These are phyloP conservation scores for Colletotrichum camelliae DNA, from an alignment of 2,329 filamentous ascomycete species.

Conservation along the genomic window DNA sequence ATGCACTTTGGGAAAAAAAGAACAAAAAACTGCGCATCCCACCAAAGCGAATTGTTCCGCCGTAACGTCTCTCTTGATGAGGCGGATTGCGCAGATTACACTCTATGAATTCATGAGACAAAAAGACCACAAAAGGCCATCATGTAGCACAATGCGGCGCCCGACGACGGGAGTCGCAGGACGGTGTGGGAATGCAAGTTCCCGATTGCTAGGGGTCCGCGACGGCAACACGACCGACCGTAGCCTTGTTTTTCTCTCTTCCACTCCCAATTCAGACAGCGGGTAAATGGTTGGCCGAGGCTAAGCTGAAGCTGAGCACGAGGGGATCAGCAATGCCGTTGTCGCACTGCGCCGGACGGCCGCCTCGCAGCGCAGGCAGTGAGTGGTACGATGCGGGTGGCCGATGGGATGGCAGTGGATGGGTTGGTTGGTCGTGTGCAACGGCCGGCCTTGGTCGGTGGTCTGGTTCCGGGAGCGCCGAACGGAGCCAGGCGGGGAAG, in stretches of 20 bases:
- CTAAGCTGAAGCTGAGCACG: not conserved
- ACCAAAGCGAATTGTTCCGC: not conserved
- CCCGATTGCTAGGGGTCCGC: not conserved
- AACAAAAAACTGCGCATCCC: not conserved
- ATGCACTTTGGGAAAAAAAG: not conserved
- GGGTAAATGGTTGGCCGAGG: not conserved
- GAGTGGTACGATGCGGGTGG: not conserved
- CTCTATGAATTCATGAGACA: not conserved
- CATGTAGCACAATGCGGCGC: not conserved
- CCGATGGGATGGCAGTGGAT: not conserved
- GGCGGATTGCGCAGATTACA: not conserved
- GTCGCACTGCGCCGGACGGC: not conserved
- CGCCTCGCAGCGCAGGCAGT: not conserved
- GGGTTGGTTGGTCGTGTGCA: not conserved
- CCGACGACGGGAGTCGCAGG: not conserved
- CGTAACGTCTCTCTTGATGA: not conserved
- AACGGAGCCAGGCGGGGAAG: slow-evolving; percentile 11
- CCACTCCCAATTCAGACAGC: not conserved
- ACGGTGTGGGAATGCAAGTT: not conserved
- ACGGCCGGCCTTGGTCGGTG: not conserved
- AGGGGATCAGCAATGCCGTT: slow-evolving; percentile 1
- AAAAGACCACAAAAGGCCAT: not conserved
- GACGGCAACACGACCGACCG: not conserved
- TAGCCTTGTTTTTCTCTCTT: not conserved
- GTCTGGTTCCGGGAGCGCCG: slow-evolving; percentile 5